Evolutionary conservation across 139 green algal species (phyloP), one percentile per base, ranked within the genome.

Genomic region (Bryopsis sp.): DNA sequence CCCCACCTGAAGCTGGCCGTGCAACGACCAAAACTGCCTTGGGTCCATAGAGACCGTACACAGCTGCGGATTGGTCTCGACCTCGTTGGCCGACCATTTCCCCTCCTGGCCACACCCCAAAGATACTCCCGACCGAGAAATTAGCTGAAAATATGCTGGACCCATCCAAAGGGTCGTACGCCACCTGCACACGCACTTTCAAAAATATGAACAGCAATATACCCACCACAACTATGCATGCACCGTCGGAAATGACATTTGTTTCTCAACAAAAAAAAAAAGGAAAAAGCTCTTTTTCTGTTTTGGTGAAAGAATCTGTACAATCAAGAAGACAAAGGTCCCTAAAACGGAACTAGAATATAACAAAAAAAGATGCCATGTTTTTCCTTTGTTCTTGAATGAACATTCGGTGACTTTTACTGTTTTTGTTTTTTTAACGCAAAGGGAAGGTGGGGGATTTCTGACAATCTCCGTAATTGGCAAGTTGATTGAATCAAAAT

Each of bases 81-180:
- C 85, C 87, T 0, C 6, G 69, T 1, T 72, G 71, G 1, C 85
- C 84, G 2, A 92, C 22, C 6, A 90, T 74, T 6, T 67, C 68
- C 2, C 47, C 64, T 1, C 87, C 87, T 2, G 74, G 77, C 82
- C 84, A 96, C 0, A 96, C 47, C 1, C 84, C 89, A 72, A 96
- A 95, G 48, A 96, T 95, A 64, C 70, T 83, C 54, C 89, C 88
- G 36, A 95, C 85, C 6, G 87, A 72, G 58, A 86, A 93, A 74
- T 92, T 88, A 11, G 87, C 84, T 2, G 67, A 70, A n/a, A 93
- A 68, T 29, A 96, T 89, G 71, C 59, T 81, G 59, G 58, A 81
- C 59, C 89, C 89, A 61, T 96, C 89, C 33, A 96, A 69, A 0
- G 89, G 89, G 68, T 96, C 89, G 60, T 89, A 95, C 0, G 88